Base-by-base conservation (phyloP, 2,329 filamentous ascomycete genomes). In the Neurospora crassa region DNA sequence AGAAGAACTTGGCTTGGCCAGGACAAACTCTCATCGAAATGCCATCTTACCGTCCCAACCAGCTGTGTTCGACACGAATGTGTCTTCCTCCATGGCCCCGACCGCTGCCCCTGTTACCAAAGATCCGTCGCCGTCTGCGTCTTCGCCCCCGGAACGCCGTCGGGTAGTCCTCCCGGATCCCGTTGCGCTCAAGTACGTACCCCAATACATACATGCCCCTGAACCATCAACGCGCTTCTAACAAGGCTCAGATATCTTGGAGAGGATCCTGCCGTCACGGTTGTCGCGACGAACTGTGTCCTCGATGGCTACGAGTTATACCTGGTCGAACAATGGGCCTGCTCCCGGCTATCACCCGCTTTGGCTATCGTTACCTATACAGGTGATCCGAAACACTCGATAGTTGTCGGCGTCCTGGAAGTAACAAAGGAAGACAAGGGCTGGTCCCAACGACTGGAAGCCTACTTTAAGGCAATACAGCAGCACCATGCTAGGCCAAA, bases 271-370 rank as follows among this genome's bases (percentile, higher is more conserved):
- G 88, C 87, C 5, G 94, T 93, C 4, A 86, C 85, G 3, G 89
- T 97, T 8, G 84, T 97, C 74, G 89, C 94, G 76, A 90, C 91
- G 70, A 88, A 89, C 70, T 85, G 87, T 68, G 84, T 87, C 68
- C 86, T 99, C 6, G 83, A 88, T 73, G 95, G 95, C 75, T 98
- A 97, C 81, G 94, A 98, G 80, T 85, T 95, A 73, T 98, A 98
- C 80, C 83, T 98, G 18, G 93, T 98, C 74, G 96, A 98, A 80
- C 96, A 99, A 84, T 99, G 96, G 96, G 93, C 93, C 6, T 97
- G 94, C 81, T 97, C 95, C 14, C 89, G 96, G 69, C 87, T 90
- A 71, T 93, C 96, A 73, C 95, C 95, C 0, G 97, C 95, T 18
- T 92, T 97, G 74, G 88, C 97, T 68, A 96, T 98, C 74, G 92